phyloP scores from a whole-genome alignment of 805 yeast genomes.

The Kuraishia capsulata region DNA sequence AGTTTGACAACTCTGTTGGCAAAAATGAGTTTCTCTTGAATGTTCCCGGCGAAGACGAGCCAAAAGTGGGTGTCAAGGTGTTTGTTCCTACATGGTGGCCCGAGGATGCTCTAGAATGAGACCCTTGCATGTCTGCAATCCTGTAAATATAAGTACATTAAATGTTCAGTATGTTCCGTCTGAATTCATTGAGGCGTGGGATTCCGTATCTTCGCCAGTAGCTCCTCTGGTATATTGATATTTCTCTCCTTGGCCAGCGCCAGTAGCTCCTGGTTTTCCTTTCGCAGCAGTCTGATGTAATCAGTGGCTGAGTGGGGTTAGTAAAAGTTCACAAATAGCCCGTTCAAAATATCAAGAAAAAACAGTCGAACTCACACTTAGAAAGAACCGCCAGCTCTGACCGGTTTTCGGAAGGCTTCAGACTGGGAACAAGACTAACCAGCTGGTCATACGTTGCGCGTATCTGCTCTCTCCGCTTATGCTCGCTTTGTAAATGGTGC shows the following conservation, averaged over 20 bases:
- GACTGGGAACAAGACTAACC: conserved; percentile 66
- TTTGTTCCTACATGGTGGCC: conserved; percentile 77
- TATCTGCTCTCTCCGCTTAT: conserved; percentile 78
- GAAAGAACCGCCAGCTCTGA: conserved; percentile 71
- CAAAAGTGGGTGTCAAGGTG: conserved; percentile 37
- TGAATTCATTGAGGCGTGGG: conserved; percentile 7
- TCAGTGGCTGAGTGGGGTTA: conserved; percentile 27
- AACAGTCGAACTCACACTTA: conserved; percentile 24
- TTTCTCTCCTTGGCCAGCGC: conserved; percentile 28
- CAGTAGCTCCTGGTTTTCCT: conserved; percentile 39
- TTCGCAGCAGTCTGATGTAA: conserved; percentile 40
- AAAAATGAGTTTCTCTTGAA: conserved; percentile 12
- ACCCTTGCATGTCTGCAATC: conserved; percentile 2
- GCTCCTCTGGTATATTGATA: conserved; percentile 27
- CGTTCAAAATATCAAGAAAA: neutral
- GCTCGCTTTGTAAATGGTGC: conserved; percentile 47
- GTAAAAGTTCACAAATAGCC: neutral
- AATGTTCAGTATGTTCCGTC: neutral
- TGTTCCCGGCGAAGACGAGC: conserved; percentile 6
- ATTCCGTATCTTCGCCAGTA: conserved; percentile 5
- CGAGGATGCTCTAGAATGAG: conserved; percentile 16
- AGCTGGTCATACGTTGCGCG: conserved; percentile 73
- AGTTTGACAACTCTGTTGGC: conserved; percentile 13
- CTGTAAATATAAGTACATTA: neutral
- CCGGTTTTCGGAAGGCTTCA: conserved; percentile 61